Evolutionary conservation across 805 yeast genomes (phyloP).

Genomic region (Ogataea nakhonphanomensis): DNA sequence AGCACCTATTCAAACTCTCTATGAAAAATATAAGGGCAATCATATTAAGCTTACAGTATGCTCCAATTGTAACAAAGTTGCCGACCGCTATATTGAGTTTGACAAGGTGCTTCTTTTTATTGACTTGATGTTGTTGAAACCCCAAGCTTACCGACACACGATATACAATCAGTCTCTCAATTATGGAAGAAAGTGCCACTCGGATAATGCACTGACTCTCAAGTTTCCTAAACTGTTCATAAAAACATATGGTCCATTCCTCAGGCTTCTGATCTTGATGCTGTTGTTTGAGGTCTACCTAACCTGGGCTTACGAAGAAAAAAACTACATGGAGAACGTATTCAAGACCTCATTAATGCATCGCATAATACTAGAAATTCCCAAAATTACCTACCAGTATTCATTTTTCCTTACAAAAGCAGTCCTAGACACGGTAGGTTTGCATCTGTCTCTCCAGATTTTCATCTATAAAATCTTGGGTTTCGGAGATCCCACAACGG

Average conservation of each 20-base stretch:
- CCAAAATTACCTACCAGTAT: constrained; percentile 49
- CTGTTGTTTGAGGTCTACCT: constrained; percentile 84
- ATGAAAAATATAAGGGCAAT: constrained; percentile 67
- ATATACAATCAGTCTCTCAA: constrained; percentile 57
- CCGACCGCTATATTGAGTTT: constrained; percentile 88
- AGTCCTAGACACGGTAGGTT: constrained; percentile 30
- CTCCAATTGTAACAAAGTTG: constrained; percentile 63
- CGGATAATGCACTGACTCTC: background rate
- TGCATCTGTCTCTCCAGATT: constrained; percentile 30
- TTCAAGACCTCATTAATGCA: constrained; percentile 24
- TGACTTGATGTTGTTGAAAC: constrained; percentile 77
- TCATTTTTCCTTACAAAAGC: constrained; percentile 52
- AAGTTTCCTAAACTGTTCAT: background rate
- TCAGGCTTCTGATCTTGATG: constrained; percentile 58
- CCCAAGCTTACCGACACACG: constrained; percentile 84
- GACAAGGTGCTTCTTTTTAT: constrained; percentile 82
- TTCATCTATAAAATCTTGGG: constrained; percentile 32
- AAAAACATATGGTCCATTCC: constrained; percentile 15
- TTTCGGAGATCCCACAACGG: constrained; percentile 28
- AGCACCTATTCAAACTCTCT: constrained; percentile 60
- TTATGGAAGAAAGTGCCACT: constrained; percentile 30
- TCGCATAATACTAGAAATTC: constrained; percentile 32
- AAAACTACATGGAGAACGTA: constrained; percentile 33
- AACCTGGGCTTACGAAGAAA: constrained; percentile 89
- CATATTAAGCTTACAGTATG: constrained; percentile 82